Conservation (phyloP, 306 rosid genomes). For the Canavalia gladiata region DNA sequence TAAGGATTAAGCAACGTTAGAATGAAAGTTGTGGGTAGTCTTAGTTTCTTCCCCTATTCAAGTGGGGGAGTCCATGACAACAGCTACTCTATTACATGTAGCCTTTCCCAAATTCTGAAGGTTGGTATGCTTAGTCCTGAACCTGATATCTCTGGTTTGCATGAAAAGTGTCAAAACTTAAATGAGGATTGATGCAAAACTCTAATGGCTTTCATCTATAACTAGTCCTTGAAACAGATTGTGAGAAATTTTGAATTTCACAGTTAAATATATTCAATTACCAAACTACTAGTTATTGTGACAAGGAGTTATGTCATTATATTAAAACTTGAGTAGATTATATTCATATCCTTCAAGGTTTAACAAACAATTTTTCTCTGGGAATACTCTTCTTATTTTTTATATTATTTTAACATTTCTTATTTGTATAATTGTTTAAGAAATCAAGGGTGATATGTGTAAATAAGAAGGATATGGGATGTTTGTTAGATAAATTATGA, state of each 20-base stretch:
- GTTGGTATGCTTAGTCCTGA: background rate
- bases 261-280: background rate
- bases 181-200: constrained; percentile 2
- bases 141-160: background rate
- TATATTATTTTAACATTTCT: too few species aligned
- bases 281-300: background rate
- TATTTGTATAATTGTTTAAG: too few species aligned
- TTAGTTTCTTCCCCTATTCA: background rate
- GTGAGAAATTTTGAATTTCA: background rate
- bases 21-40: background rate
- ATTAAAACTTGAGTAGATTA: background rate
- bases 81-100: background rate
- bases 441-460: too few species aligned
- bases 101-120: background rate
- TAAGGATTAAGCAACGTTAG: too few species aligned
- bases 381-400: too few species aligned
- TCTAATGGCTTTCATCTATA: background rate
- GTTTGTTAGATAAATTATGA: too few species aligned
- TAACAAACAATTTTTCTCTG: too few species aligned
- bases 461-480: too few species aligned
- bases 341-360: too few species aligned
- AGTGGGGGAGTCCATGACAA: constrained; percentile 1
- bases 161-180: background rate
- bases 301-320: background rate
- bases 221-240: background rate